A percentile compares a stretch with the other conserved stretches of the same genome.
Conservation (phyloP, 305 asterid species). For the Ajuga reptans region DNA sequence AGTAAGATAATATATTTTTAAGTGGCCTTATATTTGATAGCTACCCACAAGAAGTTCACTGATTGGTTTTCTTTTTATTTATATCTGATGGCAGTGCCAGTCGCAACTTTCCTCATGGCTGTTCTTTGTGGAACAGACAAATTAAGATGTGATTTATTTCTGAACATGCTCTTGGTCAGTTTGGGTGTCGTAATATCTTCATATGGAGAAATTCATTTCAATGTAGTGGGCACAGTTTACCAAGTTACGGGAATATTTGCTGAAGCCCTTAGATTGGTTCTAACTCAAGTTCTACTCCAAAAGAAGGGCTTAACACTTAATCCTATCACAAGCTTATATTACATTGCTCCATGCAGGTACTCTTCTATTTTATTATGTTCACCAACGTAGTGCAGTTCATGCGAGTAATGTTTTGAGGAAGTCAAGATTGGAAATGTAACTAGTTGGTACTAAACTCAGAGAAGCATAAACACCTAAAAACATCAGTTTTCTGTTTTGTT, state of each 20-base stretch:
- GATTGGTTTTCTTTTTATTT: constrained; percentile 21
- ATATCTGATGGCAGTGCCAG: constrained; percentile 79
- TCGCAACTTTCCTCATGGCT: constrained; percentile 93
- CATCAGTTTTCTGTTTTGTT: background rate
- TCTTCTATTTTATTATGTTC: constrained; percentile 18
- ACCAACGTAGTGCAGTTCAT: background rate
- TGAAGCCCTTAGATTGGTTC: constrained; percentile 94
- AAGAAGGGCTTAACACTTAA: constrained; percentile 92
- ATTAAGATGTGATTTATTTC: constrained; percentile 74
- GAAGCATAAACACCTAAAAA: background rate
- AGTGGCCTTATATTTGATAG: constrained; percentile 15
- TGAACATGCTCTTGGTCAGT: constrained; percentile 95
- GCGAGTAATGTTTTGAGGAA: background rate
- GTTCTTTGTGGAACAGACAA: constrained; percentile 92
- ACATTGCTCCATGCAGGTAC: constrained; percentile 99
- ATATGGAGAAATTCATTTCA: constrained; percentile 96
- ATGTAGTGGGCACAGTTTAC: constrained; percentile 87
- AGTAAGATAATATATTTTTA: constrained; percentile 42
- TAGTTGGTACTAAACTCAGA: background rate
- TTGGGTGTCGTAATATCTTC: constrained; percentile 93
- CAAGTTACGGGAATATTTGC: constrained; percentile 97
- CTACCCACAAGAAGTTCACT: constrained; percentile 24
- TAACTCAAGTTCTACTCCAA: constrained; percentile 97
- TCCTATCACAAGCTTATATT: constrained; percentile 92
- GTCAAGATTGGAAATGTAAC: background rate